Evolutionary conservation across 208 protist genomes (phyloP), one percentile per base, ranked within the genome.

Genomic region (Endotrypanum monterogeii): DNA sequence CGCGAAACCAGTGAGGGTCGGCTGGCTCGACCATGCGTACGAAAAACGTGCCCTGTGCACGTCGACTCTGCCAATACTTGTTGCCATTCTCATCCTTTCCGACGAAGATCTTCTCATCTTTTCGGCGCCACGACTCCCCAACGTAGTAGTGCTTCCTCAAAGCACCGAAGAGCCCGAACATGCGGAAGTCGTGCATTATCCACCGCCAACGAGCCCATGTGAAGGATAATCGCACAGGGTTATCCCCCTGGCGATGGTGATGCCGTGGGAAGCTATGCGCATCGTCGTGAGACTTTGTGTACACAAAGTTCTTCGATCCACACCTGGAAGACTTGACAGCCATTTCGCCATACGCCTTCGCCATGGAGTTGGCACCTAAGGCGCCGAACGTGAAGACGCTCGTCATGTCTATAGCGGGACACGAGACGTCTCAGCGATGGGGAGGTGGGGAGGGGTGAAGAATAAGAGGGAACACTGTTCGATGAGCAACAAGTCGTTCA

Each of bases 31-130:
- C 75, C 28, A 97, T 84, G 62, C 93, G 89, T 28, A 79, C 78
- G 44, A 83, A 78, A 35, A 86, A 84, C 25, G 73, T 56, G 30
- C 90, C 93, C 37, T 83, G 73, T 14, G 83, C 67, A 35, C 91
- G 91, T 44, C 89, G 87, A 0, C 82, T 72, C 60, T 90, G 57
- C 93, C 93, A 97, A 73, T 89, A 97, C 82, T 97, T 97, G 81
- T 95, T 97, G 67, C 93, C 93, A 80, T 94, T 94, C 67, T 97
- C 93, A 66, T 97, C 93, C 77, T 95, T 97, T 41, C 93, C 93
- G 46, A 93, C 88, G 78, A 97, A 97, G 79, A 97, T 97, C 81
- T 94, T 94, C 80, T 97, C 93, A 76, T 95, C 93, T 84, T 94
- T 94, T 48, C 89, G 80, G 28, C 93, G 87, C 91, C 93, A 97